phyloP scores from a whole-genome alignment of 2,329 filamentous ascomycete species.

The Exophiala bonariae region DNA sequence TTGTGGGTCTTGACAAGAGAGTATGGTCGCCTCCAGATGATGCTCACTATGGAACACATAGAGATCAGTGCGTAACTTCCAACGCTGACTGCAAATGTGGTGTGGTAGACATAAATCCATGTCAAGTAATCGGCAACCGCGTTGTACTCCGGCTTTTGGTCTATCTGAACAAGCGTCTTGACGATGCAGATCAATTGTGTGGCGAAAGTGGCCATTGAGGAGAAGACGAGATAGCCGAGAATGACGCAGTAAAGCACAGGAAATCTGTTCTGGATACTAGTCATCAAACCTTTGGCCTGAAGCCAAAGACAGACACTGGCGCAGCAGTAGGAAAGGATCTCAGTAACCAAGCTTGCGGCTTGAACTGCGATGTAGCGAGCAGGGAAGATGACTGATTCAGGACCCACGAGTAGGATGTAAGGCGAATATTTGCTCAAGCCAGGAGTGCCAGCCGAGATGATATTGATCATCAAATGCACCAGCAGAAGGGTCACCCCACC shows the following conservation, averaged over 20 bases:
- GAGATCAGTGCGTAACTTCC: slow-evolving; percentile 21
- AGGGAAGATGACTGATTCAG: slow-evolving; percentile 16
- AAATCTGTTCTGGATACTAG: slow-evolving; percentile 12
- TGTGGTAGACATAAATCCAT: slow-evolving; percentile 11
- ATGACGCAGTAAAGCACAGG: slow-evolving; percentile 11
- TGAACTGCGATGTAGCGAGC: slow-evolving; percentile 12
- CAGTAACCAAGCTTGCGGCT: slow-evolving; percentile 11
- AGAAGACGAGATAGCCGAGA: slow-evolving; percentile 12
- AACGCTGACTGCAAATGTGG: slow-evolving; percentile 14
- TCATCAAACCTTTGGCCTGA: slow-evolving; percentile 21
- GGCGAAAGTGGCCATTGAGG: slow-evolving; percentile 9
- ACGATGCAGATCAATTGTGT: slow-evolving; percentile 14
- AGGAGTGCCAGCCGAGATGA: slow-evolving; percentile 15
- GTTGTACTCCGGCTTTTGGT: background rate
- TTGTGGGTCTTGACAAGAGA: slow-evolving; percentile 13
- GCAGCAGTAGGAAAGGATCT: slow-evolving; percentile 8
- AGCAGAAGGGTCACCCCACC: slow-evolving; percentile 17
- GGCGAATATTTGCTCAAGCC: slow-evolving; percentile 15
- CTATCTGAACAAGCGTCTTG: slow-evolving; percentile 9
- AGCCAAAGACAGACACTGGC: slow-evolving; percentile 22
- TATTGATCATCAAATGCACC: slow-evolving; percentile 18
- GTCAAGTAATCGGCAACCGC: background rate
- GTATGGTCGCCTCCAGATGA: slow-evolving; percentile 18
- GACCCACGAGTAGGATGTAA: slow-evolving; percentile 18
- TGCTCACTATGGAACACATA: slow-evolving; percentile 16